phyloP scores from a whole-genome alignment of 2,329 filamentous ascomycete genomes.

The Beauveria scarabaeidicola region DNA sequence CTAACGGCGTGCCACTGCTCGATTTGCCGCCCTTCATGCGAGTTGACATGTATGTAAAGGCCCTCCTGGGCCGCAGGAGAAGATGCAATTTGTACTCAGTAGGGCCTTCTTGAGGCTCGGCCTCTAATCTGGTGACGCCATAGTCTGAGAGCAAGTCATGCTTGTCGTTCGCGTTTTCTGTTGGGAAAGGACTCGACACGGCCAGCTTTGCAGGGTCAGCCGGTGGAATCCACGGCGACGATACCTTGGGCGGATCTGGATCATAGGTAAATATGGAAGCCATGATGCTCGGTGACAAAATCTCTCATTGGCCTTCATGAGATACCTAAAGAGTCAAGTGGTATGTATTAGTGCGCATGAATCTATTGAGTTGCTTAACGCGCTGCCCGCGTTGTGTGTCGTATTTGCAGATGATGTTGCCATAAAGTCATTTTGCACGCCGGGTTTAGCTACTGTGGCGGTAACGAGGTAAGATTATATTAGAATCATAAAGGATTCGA shows the following conservation, averaged over 20 bases:
- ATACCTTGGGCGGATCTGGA: constrained; percentile 75
- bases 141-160: constrained; percentile 48
- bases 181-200: neutral
- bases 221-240: constrained; percentile 77
- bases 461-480: neutral
- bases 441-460: neutral
- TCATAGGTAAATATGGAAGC: constrained; percentile 96
- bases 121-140: constrained; percentile 66
- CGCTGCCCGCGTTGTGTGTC: neutral
- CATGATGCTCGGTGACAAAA: constrained; percentile 38
- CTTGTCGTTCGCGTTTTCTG: neutral
- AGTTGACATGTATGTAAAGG: constrained; percentile 66
- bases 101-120: constrained; percentile 88
- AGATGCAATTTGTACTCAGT: constrained; percentile 96
- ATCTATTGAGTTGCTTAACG: neutral
- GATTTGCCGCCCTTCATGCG: constrained; percentile 9
- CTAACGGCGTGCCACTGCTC: constrained; percentile 2
- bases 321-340: neutral
- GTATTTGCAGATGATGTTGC: neutral
- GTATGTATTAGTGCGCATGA: neutral
- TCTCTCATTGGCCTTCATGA: neutral
- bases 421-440: neutral
- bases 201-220: constrained; percentile 25
- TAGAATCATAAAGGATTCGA: too few species aligned
- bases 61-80: constrained; percentile 67